Percentiles rank a stretch among this genome's conserved stretches.
Evolutionary conservation across 306 rosid genomes (phyloP).

Genomic region (Vicia faba): DNA sequence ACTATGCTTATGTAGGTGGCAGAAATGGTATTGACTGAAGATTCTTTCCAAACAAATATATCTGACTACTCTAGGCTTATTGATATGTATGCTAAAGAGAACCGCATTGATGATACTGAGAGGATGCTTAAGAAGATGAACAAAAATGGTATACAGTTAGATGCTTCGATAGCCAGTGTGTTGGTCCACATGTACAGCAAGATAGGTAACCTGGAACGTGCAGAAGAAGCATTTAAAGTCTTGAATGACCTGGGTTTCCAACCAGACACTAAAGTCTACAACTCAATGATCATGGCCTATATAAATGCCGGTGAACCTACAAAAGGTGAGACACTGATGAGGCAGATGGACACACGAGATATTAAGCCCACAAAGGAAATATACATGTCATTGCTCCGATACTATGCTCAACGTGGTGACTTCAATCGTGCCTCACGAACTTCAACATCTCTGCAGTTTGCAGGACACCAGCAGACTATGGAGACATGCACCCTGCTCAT

Average conservation of each 20-base stretch:
- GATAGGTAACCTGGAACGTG: constrained; percentile 66
- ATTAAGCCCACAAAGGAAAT: constrained; percentile 63
- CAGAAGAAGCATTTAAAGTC: constrained; percentile 61
- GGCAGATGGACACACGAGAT: constrained; percentile 69
- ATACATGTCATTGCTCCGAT: constrained; percentile 65
- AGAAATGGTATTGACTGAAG: constrained; percentile 65
- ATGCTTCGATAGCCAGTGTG: constrained; percentile 53
- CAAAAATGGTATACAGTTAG: constrained; percentile 59
- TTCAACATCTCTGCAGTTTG: constrained; percentile 58
- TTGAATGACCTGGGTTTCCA: constrained; percentile 69
- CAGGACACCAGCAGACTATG: constrained; percentile 53
- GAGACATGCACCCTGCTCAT: constrained; percentile 71
- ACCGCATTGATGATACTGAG: constrained; percentile 67
- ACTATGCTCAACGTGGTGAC: constrained; percentile 57
- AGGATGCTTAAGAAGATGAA: constrained; percentile 72
- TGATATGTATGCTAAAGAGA: constrained; percentile 65
- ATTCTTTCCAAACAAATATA: constrained; percentile 70
- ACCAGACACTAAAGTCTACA: constrained; percentile 64
- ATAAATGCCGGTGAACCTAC: constrained; percentile 63
- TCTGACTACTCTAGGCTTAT: constrained; percentile 80
- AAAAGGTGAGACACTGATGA: constrained; percentile 50
- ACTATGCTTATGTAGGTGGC: constrained; percentile 63
- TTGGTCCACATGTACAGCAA: constrained; percentile 83
- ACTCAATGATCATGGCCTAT: constrained; percentile 70
- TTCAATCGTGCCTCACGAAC: constrained; percentile 50